Evolutionary conservation across 768 basidiomycete species (phyloP).

Genomic region (Sistotremastrum suecicum): DNA sequence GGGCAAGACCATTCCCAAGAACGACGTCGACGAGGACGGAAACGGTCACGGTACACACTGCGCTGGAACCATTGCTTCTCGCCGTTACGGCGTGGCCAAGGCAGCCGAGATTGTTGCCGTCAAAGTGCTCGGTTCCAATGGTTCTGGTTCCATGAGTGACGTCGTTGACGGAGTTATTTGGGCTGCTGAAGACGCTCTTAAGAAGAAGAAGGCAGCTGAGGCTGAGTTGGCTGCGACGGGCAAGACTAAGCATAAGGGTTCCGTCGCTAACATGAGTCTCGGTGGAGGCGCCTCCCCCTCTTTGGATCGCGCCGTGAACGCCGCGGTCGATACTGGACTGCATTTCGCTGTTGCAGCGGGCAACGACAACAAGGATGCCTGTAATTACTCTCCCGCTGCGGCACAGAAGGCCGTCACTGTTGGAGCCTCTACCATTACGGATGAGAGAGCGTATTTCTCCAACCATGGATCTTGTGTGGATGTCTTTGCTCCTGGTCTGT

Average conservation of each 20-base stretch:
- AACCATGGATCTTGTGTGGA: constrained; percentile 88
- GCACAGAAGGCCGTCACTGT: constrained; percentile 88
- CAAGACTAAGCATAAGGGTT: constrained; percentile 79
- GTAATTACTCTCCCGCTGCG: constrained; percentile 84
- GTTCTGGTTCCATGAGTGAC: constrained; percentile 89
- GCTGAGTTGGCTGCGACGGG: constrained; percentile 60
- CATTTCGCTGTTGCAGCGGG: constrained; percentile 97
- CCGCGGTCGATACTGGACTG: constrained; percentile 68
- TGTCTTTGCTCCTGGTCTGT: constrained; percentile 71
- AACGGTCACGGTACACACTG: constrained; percentile 96
- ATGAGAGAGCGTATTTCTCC: constrained; percentile 83
- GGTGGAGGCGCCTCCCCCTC: constrained; percentile 87
- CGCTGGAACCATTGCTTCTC: constrained; percentile 90
- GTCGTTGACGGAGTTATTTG: constrained; percentile 81
- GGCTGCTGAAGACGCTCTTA: constrained; percentile 42
- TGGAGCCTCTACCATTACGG: constrained; percentile 73
- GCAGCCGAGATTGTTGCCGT: constrained; percentile 78
- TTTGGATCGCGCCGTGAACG: constrained; percentile 75
- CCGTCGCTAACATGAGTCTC: constrained; percentile 94
- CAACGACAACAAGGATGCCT: constrained; percentile 81
- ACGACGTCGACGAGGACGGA: constrained; percentile 78
- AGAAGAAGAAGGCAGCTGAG: constrained; percentile 44
- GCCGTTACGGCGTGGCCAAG: constrained; percentile 94
- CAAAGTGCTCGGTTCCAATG: constrained; percentile 89
- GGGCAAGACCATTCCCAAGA: constrained; percentile 83